Base-by-base conservation (phyloP, 2,329 filamentous ascomycete species). In the Thelonectria blattea region DNA sequence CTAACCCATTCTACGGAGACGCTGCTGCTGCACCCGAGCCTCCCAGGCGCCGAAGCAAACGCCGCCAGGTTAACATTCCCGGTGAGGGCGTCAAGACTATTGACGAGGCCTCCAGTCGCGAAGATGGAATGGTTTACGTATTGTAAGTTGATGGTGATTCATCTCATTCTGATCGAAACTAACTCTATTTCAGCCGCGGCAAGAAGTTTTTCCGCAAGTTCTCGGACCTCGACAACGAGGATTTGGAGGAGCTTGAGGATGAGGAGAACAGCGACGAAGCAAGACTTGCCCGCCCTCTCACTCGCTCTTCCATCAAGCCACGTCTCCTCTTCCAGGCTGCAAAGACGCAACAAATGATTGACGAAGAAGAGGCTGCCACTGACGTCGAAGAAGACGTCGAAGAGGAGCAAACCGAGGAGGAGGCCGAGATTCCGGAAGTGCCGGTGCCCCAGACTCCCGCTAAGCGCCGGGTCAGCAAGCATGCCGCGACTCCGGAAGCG, bases 151-250 rank as follows among this genome's bases (percentile, higher is more conserved):
- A 24, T 6, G 8, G 2, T 32, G 57, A 17, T 37, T 34, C 39
- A 55, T 46, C 57, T 47, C 43, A 24, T 2, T 14, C 48, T 59
- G 39, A 39, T 51, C 22, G n/a, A 48, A 59, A 58, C 70, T 75
- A 74, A 75, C 63, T 52, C 60, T 50, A 49, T 52, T 55, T 20
- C 62, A 93, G 90, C 81, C 91, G 91, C 69, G 91, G 91, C 73
- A 92, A 90, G 80, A 91, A 87, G 73, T 81, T 91, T 58, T 92
- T 92, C 78, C 87, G 88, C 74, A 90, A 88, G 71, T 92, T 89
- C 67, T 75, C 79, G 8, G 78, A 80, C 30, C 74, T 78, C 48
- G 77, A 77, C 22, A 73, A 48, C 18, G 67, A 70, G 42, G 71
- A 73, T 43, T 22, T 65, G 53, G 73, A 79, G 41, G 69, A 72